Evolutionary conservation across 768 basidiomycete species (phyloP).

Genomic region (Multifurca ochricompacta): DNA sequence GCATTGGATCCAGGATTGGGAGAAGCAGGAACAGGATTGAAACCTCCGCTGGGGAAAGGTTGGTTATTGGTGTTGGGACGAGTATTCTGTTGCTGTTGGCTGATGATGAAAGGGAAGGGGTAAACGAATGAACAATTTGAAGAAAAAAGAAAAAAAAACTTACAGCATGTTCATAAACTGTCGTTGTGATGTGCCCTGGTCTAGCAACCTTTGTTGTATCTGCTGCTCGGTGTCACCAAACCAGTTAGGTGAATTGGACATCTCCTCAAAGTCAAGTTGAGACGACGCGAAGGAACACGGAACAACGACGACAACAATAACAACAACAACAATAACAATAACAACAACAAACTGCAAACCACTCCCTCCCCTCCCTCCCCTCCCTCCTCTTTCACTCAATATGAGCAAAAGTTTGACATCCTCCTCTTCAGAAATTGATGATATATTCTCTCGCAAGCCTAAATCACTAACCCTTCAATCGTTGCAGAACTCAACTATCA

Average conservation of each 20-base stretch:
- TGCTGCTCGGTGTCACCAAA: conserved; percentile 17
- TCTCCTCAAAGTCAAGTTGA: too few species aligned
- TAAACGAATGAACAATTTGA: not conserved
- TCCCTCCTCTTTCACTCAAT: not conserved
- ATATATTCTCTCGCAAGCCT: conserved; percentile 56
- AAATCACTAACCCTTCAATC: conserved; percentile 24
- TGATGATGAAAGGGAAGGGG: conserved; percentile 1
- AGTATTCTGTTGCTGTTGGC: conserved; percentile 13
- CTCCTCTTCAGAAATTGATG: conserved; percentile 67
- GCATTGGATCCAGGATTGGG: conserved; percentile 12
- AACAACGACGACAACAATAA: too few species aligned
- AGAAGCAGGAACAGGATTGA: conserved; percentile 12
- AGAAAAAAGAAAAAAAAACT: not conserved
- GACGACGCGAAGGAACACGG: too few species aligned
- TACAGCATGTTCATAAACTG: conserved; percentile 21
- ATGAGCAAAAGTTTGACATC: not conserved
- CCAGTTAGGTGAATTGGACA: conserved; percentile 15
- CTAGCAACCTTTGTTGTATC: conserved; percentile 17
- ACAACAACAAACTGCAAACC: not conserved
- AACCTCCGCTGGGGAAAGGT: conserved; percentile 9
- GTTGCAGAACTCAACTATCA: conserved; percentile 11
- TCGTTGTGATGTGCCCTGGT: conserved; percentile 16
- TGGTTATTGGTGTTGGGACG: conserved; percentile 2
- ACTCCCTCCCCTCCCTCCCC: not conserved
- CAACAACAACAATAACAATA: not conserved